Evolutionary conservation across 2,329 filamentous ascomycete genomes (phyloP).

Genomic region (Microdochium trichocladiopsis): DNA sequence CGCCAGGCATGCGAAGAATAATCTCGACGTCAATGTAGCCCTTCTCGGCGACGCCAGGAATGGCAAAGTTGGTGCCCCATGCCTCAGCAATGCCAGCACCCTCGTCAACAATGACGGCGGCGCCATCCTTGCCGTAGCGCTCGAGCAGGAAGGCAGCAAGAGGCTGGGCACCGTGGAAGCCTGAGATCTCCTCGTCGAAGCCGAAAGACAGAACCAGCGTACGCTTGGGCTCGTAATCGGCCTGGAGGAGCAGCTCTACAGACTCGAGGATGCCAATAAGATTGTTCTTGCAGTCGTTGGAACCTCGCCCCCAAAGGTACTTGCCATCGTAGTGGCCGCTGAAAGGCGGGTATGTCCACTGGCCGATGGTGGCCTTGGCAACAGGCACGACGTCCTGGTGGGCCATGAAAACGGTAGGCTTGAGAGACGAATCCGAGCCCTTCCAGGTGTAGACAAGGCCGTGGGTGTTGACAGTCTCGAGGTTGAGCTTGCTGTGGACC

Average conservation of each 20-base stretch:
- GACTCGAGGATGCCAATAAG: slow-evolving; percentile 44
- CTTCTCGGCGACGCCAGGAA: slow-evolving; percentile 56
- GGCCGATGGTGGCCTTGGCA: slow-evolving; percentile 27
- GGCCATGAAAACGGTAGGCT: slow-evolving; percentile 44
- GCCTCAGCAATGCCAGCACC: slow-evolving; percentile 14
- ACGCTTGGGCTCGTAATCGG: slow-evolving; percentile 43
- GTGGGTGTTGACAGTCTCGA: slow-evolving; percentile 54
- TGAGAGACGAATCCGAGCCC: slow-evolving; percentile 44
- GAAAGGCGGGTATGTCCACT: slow-evolving; percentile 48
- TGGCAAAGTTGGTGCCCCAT: slow-evolving; percentile 45
- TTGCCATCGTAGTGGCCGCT: slow-evolving; percentile 43
- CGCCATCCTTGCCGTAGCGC: slow-evolving; percentile 49
- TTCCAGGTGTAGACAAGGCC: slow-evolving; percentile 54
- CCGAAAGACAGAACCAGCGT: slow-evolving; percentile 56
- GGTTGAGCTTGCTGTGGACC: slow-evolving; percentile 31
- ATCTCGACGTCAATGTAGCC: slow-evolving; percentile 54
- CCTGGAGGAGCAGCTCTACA: slow-evolving; percentile 44
- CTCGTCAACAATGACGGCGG: slow-evolving; percentile 57
- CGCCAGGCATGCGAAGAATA: slow-evolving; percentile 48
- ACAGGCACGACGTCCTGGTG: slow-evolving; percentile 52
- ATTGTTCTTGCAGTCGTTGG: slow-evolving; percentile 48
- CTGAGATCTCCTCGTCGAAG: slow-evolving; percentile 59
- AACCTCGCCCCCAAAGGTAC: slow-evolving; percentile 47
- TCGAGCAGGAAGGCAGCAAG: slow-evolving; percentile 43
- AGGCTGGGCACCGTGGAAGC: slow-evolving; percentile 45